Percentiles rank a stretch among this genome's conserved stretches.
Evolutionary conservation across 1,284 basidiomycete genomes (phyloP).

Genomic region (Hypsizygus ulmarius): DNA sequence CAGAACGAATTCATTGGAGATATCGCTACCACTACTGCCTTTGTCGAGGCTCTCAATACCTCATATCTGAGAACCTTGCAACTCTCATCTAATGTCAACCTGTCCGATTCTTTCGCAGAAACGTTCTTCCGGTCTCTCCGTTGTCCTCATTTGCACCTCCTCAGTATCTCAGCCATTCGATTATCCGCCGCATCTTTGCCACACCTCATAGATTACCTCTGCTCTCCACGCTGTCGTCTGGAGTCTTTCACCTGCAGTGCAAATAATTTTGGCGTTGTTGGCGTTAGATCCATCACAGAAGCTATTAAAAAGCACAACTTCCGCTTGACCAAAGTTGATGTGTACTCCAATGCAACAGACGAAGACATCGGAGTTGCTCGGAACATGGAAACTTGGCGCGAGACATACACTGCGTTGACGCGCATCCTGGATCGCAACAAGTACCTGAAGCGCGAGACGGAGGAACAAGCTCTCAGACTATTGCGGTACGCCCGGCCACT

Average conservation of each 20-base stretch:
- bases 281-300: slow-evolving; percentile 43
- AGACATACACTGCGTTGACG: slow-evolving; percentile 37
- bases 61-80: slow-evolving; percentile 46
- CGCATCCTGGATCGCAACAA: slow-evolving; percentile 46
- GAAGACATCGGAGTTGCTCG: slow-evolving; percentile 5
- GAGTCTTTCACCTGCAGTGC: slow-evolving; percentile 53
- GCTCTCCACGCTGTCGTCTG: slow-evolving; percentile 53
- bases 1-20: slow-evolving; percentile 49
- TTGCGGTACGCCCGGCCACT: slow-evolving; percentile 50
- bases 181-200: slow-evolving; percentile 47
- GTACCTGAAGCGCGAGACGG: slow-evolving; percentile 42
- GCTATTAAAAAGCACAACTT: slow-evolving; percentile 50
- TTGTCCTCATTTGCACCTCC: slow-evolving; percentile 46
- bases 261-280: slow-evolving; percentile 49
- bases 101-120: slow-evolving; percentile 50
- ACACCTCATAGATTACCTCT: slow-evolving; percentile 46
- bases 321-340: slow-evolving; percentile 46
- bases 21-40: slow-evolving; percentile 29
- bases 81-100: slow-evolving; percentile 40
- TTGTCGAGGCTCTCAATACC: slow-evolving; percentile 47
- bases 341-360: slow-evolving; percentile 45
- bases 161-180: slow-evolving; percentile 54
- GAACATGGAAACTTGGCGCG: slow-evolving; percentile 30
- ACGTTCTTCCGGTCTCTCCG: slow-evolving; percentile 48
- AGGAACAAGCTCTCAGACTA: slow-evolving; percentile 50